Evolutionary conservation across 2,329 filamentous ascomycete species (phyloP), one percentile per base, ranked within the genome.

Genomic region (Fonsecaea pugnacius): DNA sequence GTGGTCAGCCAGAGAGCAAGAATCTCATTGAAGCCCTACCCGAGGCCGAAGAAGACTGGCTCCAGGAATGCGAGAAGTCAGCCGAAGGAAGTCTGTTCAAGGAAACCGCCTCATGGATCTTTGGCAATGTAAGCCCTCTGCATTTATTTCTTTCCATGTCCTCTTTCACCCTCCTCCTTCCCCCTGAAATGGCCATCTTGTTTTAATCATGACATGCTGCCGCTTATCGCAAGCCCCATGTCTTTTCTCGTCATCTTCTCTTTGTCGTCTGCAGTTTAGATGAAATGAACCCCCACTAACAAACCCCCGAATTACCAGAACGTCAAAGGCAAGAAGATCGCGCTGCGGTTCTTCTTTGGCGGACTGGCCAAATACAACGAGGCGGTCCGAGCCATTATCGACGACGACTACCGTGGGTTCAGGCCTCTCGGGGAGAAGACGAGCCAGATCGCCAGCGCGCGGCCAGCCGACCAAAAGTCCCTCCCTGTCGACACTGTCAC

Each of bases 61-160:
- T 81, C 69, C 71, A 80, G 48, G 71, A 75, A 8, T 77, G 86
- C 21, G 69, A 82, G 18, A 24, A 43, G 12, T 40, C 54, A 12
- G 56, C 57, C 10, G 62, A 58, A 21, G 56, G 56, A 10, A 67
- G 84, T 0, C 78, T 84, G 0, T 76, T 87, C 14, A 74, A 78
- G 72, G 88, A 87, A 65, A 85, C 4, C 77, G 83, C 57, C 8
- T 64, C 60, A 14, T 66, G 82, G 52, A 87, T 85, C 67, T 84
- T 86, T 80, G 85, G 85, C 2, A 80, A 78, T 0, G 57, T 59
- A 51, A 52, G 57, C 40, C 32, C 18, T 18, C 18, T 27, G 10
- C 21, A 4, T 30, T 50, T 14, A 24, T 24, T 16, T 48, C 38
- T 3, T 14, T 14, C 33, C 55, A 12, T 8, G 10, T 36, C 33